Conservation (phyloP, 2,329 filamentous ascomycete genomes). For the Fusarium globosum region DNA sequence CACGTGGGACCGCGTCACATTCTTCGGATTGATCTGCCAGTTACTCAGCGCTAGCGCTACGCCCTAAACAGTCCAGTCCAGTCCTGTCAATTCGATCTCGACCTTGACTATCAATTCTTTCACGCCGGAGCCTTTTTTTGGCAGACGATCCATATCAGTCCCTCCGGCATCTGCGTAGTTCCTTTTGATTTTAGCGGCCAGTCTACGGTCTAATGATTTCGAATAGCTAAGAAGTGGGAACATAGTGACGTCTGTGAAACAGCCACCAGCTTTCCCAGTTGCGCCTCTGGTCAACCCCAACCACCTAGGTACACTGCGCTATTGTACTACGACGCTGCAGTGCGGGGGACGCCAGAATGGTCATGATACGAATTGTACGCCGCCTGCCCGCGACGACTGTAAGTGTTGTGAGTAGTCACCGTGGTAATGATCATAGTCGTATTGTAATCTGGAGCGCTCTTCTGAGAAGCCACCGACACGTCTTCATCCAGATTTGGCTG, state of each 20-base stretch:
- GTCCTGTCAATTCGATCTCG: not conserved
- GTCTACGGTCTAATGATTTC: not conserved
- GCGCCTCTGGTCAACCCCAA: not conserved
- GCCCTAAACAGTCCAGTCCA: not conserved
- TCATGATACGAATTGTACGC: not conserved
- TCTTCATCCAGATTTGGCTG: not conserved
- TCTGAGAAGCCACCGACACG: not conserved
- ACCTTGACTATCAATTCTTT: not conserved
- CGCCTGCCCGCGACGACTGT: not conserved
- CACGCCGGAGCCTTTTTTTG: not conserved
- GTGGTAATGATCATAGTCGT: not conserved
- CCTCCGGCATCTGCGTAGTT: not conserved
- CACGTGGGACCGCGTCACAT: constrained; percentile 43
- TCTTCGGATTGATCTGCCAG: not conserved
- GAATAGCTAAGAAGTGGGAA: not conserved
- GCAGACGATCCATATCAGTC: not conserved
- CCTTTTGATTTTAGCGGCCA: not conserved
- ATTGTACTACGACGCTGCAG: not conserved
- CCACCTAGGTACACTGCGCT: not conserved
- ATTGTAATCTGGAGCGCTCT: not conserved
- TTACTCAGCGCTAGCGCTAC: not conserved
- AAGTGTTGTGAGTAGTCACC: not conserved
- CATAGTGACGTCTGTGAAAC: constrained; percentile 35
- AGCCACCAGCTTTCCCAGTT: not conserved
- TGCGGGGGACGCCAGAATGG: not conserved